Evolutionary conservation across 148 eudicot species (phyloP), one percentile per base, ranked within the genome.

Genomic region (Fagopyrum homotropicum): DNA sequence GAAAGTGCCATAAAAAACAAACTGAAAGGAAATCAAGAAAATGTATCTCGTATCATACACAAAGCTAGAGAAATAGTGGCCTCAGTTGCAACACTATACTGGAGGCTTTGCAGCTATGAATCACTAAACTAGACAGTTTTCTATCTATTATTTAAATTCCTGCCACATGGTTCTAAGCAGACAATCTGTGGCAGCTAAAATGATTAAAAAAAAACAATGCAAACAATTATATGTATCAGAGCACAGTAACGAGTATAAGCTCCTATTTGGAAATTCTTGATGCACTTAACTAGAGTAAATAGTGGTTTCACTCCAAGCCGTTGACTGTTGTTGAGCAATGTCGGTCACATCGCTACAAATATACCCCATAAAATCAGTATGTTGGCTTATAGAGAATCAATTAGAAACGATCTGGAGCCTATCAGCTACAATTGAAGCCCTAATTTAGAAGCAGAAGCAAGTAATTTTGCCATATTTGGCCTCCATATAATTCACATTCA

Each of bases 361-460:
- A 12, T 5, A 56, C 44, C 14, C 35, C 14, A 61, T 61, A 61
- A 26, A 26, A 61, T 61, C 43, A 26, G 29, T 9, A 61, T 61
- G 6, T 1, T 1, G 5, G 43, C 40, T 29, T 14, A 9, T 15
- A 55, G 6, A 55, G 1, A 30, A 59, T 59, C 64, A 19, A 64
- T 64, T 5, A 64, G 70, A 7, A 14, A 63, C 10, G 40, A 66
- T 12, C 19, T 5, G 9, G 9, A 66, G 30, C 9, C 71, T 1
- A n/a, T 0, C 46, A 40, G 71, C 19, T 6, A 66, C 71, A 66
- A 35, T 15, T 40, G 46, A 66, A 66, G 3, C 47, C 47, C 8
- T 66, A 40, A 40, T 43, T 14, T 35, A 15, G 71, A 66, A 66
- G 19, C 45, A 66, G 15, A 66, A 66, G 47, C 71, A 66, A 66